A percentile compares a stretch with the other conserved stretches of the same genome.
Conservation (phyloP, 345 rosid genomes). For the Murraya koenigii region DNA sequence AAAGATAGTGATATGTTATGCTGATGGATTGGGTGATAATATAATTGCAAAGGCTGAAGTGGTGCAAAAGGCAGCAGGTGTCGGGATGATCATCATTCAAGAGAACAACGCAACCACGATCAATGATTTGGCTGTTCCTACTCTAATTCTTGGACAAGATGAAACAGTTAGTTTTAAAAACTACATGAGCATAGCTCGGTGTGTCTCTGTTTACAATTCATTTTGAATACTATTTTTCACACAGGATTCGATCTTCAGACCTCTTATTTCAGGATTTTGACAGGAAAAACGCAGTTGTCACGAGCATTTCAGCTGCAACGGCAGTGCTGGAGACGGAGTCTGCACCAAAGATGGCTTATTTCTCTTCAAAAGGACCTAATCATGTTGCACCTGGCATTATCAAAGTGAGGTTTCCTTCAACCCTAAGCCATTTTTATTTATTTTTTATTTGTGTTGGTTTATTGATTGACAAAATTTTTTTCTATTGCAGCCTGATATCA, state of each 20-base stretch:
- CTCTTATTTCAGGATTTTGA: neutral
- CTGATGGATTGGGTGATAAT: neutral
- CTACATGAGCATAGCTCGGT: neutral
- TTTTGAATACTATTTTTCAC: neutral
- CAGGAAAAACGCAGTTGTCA: neutral
- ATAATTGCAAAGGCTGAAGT: neutral
- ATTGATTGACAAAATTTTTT: neutral
- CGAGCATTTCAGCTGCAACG: neutral
- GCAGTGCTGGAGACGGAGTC: neutral
- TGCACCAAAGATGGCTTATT: neutral
- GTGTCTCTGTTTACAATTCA: neutral
- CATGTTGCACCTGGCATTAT: neutral
- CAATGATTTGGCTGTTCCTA: neutral
- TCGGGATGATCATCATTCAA: neutral
- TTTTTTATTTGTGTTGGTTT: neutral
- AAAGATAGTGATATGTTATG: neutral
- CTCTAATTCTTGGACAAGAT: neutral
- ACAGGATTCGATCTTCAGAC: neutral
- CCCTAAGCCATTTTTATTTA: neutral
- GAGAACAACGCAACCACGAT: neutral
- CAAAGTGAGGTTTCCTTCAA: neutral
- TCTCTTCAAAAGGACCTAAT: neutral
- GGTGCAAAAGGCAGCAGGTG: neutral
- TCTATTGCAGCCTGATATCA: slow-evolving; percentile 17
- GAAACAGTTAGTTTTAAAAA: neutral